phyloP scores from a whole-genome alignment of 176 grass and related monocot species.

The Triticum dicoccoides region DNA sequence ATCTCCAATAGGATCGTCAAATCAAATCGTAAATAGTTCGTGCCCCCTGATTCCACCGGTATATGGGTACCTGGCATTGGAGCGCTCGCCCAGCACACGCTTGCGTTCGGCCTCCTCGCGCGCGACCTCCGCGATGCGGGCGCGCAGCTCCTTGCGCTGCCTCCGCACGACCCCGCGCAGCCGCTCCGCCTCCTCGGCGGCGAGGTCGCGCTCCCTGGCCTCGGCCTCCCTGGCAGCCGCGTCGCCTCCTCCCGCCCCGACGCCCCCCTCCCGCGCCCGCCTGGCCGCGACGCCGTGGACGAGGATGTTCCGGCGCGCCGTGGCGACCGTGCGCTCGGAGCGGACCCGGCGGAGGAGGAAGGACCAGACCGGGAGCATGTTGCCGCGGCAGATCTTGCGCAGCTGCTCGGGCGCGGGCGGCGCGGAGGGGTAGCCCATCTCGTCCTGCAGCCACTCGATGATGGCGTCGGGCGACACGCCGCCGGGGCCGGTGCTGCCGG shows the following conservation, averaged over 20 bases:
- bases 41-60: background rate
- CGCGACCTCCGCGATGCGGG: conserved; percentile 73
- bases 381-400: conserved; percentile 99
- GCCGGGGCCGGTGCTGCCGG: conserved; percentile 50
- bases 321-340: conserved; percentile 87
- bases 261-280: conserved; percentile 53
- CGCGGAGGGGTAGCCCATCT: conserved; percentile 93
- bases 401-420: conserved; percentile 77
- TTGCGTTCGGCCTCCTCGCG: conserved; percentile 91
- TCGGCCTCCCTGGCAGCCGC: conserved; percentile 66
- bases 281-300: conserved; percentile 80
- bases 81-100: conserved; percentile 79
- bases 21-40: background rate
- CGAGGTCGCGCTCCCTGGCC: conserved; percentile 86
- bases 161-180: conserved; percentile 79
- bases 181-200: conserved; percentile 84
- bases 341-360: conserved; percentile 93
- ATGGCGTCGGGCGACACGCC: conserved; percentile 82
- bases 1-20: background rate
- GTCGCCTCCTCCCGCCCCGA: conserved; percentile 26
- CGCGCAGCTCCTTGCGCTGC: conserved; percentile 93
- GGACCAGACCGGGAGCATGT: conserved; percentile 94
- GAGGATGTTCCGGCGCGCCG: conserved; percentile 78
- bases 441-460: conserved; percentile 94
- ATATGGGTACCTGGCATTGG: conserved; percentile 71